Base-by-base conservation (phyloP, 1,284 basidiomycete genomes). In the Ceratobasidium sp. region DNA sequence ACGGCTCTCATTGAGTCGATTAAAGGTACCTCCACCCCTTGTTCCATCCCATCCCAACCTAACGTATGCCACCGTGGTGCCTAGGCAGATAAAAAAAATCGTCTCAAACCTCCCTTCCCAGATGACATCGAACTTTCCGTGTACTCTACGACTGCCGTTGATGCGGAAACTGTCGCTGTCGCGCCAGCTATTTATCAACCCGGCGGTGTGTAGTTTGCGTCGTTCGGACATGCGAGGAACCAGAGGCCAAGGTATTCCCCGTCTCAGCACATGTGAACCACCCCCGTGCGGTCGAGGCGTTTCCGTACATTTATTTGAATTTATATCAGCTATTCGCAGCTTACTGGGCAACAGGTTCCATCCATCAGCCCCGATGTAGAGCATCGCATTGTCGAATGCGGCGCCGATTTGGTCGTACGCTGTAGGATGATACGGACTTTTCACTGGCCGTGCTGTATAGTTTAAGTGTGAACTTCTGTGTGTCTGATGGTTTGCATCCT, bases 91-190 rank as follows among this genome's bases (percentile, higher is more conserved):
- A 99, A 87, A 97, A n/a, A n/a, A n/a, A n/a, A n/a, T n/a, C 90
- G 97, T 80, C 89, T 99, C 82, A 99, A 99, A 89, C 97, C 98
- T n/a, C 98, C 97, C 60, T 99, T 99, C 92, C 97, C 97, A 18
- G 97, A 97, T 79, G 97, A 99, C 81, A 97, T 98, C 67, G 97
- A 97, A 78, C 88, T 98, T 59, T 99, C 99, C 83, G 97, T 96
- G 12, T 98, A 96, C 86, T 96, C 97, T 0, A 95, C 96, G 1
- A 99, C 98, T 10, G 98, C 99, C 66, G 97, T 97, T 75, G 99
- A 99, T 83, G 97, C 99, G 79, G 98, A 99, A 88, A 99, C 97
- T 6, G 96, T 99, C 78, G 93, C 97, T 44, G 97, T 99, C 55
- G 96, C 97, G 0, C 98, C 97, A 0, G 99, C 97, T 1, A 99